Base-by-base conservation (phyloP, 1,284 basidiomycete genomes). In the Microbotryomycetes sp. region DNA sequence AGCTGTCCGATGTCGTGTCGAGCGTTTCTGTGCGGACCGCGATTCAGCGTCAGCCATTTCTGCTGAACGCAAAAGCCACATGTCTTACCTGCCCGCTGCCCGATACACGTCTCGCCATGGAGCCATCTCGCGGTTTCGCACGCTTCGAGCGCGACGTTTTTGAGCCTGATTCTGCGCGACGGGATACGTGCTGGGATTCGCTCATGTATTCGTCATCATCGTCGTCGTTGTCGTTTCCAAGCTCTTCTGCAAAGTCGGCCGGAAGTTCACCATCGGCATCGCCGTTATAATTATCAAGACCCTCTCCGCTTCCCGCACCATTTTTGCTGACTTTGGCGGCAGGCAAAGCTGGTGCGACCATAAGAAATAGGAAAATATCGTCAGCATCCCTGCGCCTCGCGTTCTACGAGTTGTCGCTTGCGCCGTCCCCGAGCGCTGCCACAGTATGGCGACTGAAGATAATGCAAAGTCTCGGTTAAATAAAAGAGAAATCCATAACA, bases 181-280 rank as follows among this genome's bases (percentile, higher is more conserved):
- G 18, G 11, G 9, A 18, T 41, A 18, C 11, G 35, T 41, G 9
- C 18, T 41, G 35, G 11, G 35, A 41, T 11, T 26, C 48, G 2
- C 48, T 30, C 1, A 29, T 59, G 30, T 45, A 56, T 18, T 46
- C 56, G 5, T 48, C 52, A 24, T 62, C 55, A 31, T 30, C 35
- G n/a, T 64, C 59, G n/a, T 52, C 45, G 15, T 61, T 60, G 29
- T 41, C 35, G 26, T 24, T 35, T 30, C 35, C 54, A 28, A 48
- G 46, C 45, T 57, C 54, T 29, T 46, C 51, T n/a, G n/a, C n/a
- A n/a, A n/a, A n/a, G n/a, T n/a, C n/a, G 23, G 51, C 56, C 11
- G 46, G 29, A 15, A 55, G 53, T 26, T 16, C 53, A 4, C 27
- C 57, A 30, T 50, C 49, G 5, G 45, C 58, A 18, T 53, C 54